Conservation (phyloP, 2,329 filamentous ascomycete species). For the Verticillium zaregamsianum region DNA sequence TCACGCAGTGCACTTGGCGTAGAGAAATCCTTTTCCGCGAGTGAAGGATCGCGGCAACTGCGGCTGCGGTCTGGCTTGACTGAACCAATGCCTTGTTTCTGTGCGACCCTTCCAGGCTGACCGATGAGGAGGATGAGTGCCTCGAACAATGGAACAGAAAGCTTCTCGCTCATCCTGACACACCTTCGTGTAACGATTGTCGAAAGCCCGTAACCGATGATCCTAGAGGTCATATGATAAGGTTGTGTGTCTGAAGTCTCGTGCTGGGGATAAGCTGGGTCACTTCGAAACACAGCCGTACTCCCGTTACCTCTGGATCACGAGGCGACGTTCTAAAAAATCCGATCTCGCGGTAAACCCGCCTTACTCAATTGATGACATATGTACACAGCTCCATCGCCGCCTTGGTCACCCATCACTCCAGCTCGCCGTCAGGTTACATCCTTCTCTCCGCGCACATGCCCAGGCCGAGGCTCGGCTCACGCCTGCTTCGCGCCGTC, state of each 20-base stretch:
- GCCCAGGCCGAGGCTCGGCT: background rate
- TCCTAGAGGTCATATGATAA: background rate
- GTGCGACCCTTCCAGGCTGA: no score
- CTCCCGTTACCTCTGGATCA: background rate
- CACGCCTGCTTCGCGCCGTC: conserved; percentile 12
- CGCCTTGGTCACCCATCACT: background rate
- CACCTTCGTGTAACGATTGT: background rate
- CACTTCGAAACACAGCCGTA: background rate
- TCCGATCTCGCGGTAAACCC: background rate
- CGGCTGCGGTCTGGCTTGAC: no score
- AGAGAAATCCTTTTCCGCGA: no score
- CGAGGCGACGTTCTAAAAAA: background rate
- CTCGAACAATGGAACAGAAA: background rate
- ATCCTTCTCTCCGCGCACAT: conserved; percentile 4
- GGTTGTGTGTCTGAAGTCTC: background rate
- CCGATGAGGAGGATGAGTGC: no score
- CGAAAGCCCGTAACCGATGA: background rate
- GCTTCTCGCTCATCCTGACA: background rate
- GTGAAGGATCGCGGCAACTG: no score
- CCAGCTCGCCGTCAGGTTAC: conserved; percentile 6
- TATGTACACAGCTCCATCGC: conserved; percentile 16
- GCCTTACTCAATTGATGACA: conserved; percentile 11
- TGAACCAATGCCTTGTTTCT: no score
- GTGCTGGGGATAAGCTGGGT: background rate
- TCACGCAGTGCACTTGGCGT: no score